Evolutionary conservation across 2,329 filamentous ascomycete species (phyloP).

Genomic region (Aspergillus ustus): DNA sequence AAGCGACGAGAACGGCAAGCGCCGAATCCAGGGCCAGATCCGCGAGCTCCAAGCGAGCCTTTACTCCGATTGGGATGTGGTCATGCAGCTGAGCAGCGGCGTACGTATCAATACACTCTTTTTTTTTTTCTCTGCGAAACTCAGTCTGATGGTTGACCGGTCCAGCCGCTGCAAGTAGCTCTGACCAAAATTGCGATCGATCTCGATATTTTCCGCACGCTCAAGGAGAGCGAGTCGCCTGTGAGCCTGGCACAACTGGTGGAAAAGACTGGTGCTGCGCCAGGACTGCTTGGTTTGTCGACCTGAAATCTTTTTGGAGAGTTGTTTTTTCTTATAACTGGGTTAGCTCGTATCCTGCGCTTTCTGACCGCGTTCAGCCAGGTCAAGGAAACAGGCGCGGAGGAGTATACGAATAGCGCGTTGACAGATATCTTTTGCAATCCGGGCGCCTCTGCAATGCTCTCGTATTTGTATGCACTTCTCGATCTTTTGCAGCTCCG

Average conservation of each 20-base stretch:
- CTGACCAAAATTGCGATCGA: not conserved
- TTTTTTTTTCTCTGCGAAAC: too few relatives aligned
- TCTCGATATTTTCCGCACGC: not conserved
- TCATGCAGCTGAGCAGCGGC: slow-evolving; percentile 6
- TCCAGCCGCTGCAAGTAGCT: not conserved
- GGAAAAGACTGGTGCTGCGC: not conserved
- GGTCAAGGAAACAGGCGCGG: slow-evolving; percentile 17
- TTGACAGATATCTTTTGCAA: slow-evolving; percentile 23
- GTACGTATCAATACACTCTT: not conserved
- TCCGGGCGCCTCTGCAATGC: not conserved
- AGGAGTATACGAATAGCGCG: slow-evolving; percentile 22
- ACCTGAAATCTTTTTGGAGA: too few relatives aligned
- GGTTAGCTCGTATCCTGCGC: slow-evolving; percentile 32
- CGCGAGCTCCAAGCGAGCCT: slow-evolving; percentile 2
- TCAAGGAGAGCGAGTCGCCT: slow-evolving; percentile 1
- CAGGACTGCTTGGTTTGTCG: not conserved
- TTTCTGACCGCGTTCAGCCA: slow-evolving; percentile 28
- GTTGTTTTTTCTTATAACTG: too few relatives aligned
- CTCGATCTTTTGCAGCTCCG: not conserved
- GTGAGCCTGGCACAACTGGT: not conserved
- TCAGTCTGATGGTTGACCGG: not conserved
- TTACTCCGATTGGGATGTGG: slow-evolving; percentile 5
- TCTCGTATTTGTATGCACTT: slow-evolving; percentile 2
- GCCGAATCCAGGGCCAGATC: not conserved
- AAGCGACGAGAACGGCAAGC: not conserved